Conservation (phyloP, 805 yeast species). For the Candida awuae region DNA sequence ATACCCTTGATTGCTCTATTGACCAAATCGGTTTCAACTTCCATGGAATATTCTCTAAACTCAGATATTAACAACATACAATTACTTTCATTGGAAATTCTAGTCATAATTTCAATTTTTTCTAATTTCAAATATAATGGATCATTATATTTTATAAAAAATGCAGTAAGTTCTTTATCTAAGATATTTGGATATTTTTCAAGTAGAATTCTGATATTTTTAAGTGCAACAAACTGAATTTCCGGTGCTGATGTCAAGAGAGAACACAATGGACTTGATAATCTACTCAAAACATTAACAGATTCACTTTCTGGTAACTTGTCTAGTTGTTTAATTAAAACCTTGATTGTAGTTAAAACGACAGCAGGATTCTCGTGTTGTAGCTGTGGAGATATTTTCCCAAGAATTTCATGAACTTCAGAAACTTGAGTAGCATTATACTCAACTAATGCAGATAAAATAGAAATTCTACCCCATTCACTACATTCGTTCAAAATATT, state of each 20-base stretch:
- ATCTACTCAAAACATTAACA: slow-evolving; percentile 51
- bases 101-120: slow-evolving; percentile 65
- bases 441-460: slow-evolving; percentile 71
- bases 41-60: slow-evolving; percentile 74
- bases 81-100: slow-evolving; percentile 57
- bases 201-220: slow-evolving; percentile 81
- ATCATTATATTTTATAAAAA: slow-evolving; percentile 82
- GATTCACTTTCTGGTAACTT: slow-evolving; percentile 31
- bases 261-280: slow-evolving; percentile 82
- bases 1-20: slow-evolving; percentile 56
- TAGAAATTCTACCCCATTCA: slow-evolving; percentile 97
- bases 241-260: slow-evolving; percentile 85
- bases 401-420: slow-evolving; percentile 81
- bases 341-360: slow-evolving; percentile 77
- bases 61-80: slow-evolving; percentile 56
- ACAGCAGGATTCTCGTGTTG: slow-evolving; percentile 97
- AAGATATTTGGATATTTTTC: slow-evolving; percentile 81
- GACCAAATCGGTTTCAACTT: slow-evolving; percentile 75
- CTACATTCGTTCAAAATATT: slow-evolving; percentile 92
- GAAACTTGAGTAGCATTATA: slow-evolving; percentile 46
- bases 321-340: slow-evolving; percentile 61
- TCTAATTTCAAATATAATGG: slow-evolving; percentile 72
- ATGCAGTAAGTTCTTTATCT: slow-evolving; percentile 74
- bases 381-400: slow-evolving; percentile 85
- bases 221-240: slow-evolving; percentile 86